Conservation (phyloP, 2,329 filamentous ascomycete species). For the Talaromyces sp. region DNA sequence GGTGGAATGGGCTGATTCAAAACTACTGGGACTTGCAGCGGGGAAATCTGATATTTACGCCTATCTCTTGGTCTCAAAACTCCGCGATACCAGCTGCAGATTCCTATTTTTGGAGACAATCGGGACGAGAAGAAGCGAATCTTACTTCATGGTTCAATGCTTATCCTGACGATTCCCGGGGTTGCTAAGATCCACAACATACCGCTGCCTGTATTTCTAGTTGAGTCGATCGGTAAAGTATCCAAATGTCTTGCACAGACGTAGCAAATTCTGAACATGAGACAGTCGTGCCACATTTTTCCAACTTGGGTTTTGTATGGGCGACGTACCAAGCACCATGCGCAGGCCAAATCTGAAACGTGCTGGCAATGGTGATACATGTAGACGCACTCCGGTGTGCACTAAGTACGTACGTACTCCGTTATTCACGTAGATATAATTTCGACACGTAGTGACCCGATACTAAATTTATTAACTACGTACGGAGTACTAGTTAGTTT, state of each 20-base stretch:
- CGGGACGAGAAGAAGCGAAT: not conserved
- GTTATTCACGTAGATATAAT: not conserved
- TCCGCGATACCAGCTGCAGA: not conserved
- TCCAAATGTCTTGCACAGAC: not conserved
- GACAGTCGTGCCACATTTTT: not conserved
- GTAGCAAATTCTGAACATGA: not conserved
- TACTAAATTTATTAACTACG: not conserved
- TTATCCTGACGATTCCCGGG: not conserved
- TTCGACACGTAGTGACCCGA: not conserved
- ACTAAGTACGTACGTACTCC: not conserved
- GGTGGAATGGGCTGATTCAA: too few species aligned
- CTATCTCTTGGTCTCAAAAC: too few species aligned
- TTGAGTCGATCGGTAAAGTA: not conserved
- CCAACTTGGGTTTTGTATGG: not conserved
- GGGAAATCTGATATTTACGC: too few species aligned
- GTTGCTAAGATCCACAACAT: not conserved
- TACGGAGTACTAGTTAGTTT: too few species aligned
- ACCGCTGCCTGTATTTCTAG: not conserved
- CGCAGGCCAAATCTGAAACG: constrained; percentile 3
- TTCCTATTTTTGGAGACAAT: too few species aligned
- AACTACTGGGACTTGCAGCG: too few species aligned
- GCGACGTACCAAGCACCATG: not conserved
- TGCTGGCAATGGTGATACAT: not conserved
- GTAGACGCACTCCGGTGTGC: not conserved
- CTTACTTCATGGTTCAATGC: not conserved